Evolutionary conservation across 1,284 basidiomycete species (phyloP).

Genomic region (Waitea zeae): DNA sequence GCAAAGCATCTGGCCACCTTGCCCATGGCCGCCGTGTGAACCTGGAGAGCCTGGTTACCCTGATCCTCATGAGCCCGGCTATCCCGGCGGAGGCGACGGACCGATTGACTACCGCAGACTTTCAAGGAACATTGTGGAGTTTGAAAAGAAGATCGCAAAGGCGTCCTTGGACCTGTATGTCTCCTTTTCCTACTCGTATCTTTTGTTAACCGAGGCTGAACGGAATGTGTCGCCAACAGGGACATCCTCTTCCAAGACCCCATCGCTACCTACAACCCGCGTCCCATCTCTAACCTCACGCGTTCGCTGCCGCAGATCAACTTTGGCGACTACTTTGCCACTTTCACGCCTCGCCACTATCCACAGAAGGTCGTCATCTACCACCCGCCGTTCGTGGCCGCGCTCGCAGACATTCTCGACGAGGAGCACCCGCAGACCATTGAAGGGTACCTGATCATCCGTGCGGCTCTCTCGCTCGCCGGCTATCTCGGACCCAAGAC

Average conservation of each 20-base stretch:
- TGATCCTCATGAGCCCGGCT: slow-evolving; percentile 20
- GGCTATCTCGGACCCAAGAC: slow-evolving; percentile 57
- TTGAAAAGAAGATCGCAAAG: slow-evolving; percentile 71
- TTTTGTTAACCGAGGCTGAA: slow-evolving; percentile 3
- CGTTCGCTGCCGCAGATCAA: slow-evolving; percentile 61
- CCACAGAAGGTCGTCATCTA: slow-evolving; percentile 71
- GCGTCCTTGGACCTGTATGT: slow-evolving; percentile 68
- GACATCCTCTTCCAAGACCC: slow-evolving; percentile 65
- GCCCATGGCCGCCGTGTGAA: slow-evolving; percentile 79
- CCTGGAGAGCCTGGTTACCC: slow-evolving; percentile 30
- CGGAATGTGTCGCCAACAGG: too few relatives aligned
- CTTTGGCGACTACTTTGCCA: slow-evolving; percentile 71
- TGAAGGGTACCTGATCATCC: slow-evolving; percentile 73
- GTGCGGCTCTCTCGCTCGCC: slow-evolving; percentile 49
- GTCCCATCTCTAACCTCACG: slow-evolving; percentile 51
- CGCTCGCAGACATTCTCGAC: slow-evolving; percentile 56
- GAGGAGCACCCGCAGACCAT: slow-evolving; percentile 56
- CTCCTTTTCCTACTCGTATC: not conserved
- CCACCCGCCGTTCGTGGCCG: slow-evolving; percentile 62
- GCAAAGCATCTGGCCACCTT: slow-evolving; percentile 65
- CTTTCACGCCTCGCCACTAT: slow-evolving; percentile 65
- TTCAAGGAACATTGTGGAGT: slow-evolving; percentile 58
- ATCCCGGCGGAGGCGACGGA: too few relatives aligned
- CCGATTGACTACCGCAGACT: slow-evolving; percentile 38
- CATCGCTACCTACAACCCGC: slow-evolving; percentile 80